Evolutionary conservation across 1,284 basidiomycete genomes (phyloP).

Genomic region (Fomitopsis betulina): DNA sequence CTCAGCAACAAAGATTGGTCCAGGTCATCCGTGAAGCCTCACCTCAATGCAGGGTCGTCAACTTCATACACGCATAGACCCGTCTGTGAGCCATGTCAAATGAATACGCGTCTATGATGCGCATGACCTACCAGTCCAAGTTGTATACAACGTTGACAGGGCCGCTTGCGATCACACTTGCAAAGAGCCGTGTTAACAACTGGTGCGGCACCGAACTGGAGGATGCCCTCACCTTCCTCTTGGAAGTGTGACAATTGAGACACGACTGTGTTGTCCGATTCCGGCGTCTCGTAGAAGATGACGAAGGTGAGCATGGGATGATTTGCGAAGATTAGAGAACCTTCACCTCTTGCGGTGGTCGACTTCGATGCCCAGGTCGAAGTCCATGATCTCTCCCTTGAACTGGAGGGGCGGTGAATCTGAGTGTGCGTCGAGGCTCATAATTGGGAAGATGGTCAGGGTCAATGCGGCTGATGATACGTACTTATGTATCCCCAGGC

Average conservation of each 20-base stretch:
- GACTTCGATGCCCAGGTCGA: constrained; percentile 59
- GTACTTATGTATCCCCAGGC: constrained; percentile 24
- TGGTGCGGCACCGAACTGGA: neutral
- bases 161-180: constrained; percentile 77
- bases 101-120: constrained; percentile 15
- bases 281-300: constrained; percentile 45
- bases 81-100: constrained; percentile 43
- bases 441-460: constrained; percentile 21
- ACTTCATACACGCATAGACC: constrained; percentile 91
- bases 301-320: constrained; percentile 32
- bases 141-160: constrained; percentile 86
- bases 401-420: constrained; percentile 39
- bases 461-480: constrained; percentile 18
- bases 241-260: constrained; percentile 89
- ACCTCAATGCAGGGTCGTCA: constrained; percentile 82
- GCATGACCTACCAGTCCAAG: constrained; percentile 56
- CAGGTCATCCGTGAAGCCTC: constrained; percentile 20
- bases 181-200: constrained; percentile 6
- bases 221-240: constrained; percentile 66
- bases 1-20: neutral
- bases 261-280: constrained; percentile 88
- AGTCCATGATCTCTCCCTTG: constrained; percentile 64
- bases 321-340: constrained; percentile 26
- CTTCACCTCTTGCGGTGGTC: constrained; percentile 47
- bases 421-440: constrained; percentile 30